Percentiles rank a stretch among this genome's conserved stretches.
phyloP scores from a whole-genome alignment of 257 asterid genomes.

The Solanum medicagineum region DNA sequence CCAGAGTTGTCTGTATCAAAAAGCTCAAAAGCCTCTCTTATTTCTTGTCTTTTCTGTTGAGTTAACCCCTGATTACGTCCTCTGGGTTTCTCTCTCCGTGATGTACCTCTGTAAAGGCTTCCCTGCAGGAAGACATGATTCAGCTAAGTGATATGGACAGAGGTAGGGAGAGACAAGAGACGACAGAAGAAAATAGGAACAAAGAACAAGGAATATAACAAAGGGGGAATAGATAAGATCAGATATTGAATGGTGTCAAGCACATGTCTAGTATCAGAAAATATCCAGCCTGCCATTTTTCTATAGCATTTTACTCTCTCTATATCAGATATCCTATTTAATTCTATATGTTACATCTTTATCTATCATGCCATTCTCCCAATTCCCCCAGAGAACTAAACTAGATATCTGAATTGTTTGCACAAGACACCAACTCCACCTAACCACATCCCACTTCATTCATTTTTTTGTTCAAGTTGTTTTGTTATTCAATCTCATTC shows the following conservation, averaged over 20 bases:
- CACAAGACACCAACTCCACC: not conserved
- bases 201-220: too few species aligned
- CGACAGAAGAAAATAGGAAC: not conserved
- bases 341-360: not conserved
- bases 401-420: not conserved
- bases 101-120: conserved; percentile 35
- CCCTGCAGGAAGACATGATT: conserved; percentile 23
- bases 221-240: not conserved
- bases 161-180: not conserved
- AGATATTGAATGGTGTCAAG: not conserved
- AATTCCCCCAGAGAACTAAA: not conserved
- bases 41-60: conserved; percentile 82
- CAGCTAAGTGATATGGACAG: not conserved
- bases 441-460: not conserved
- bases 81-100: conserved; percentile 60
- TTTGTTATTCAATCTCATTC: not conserved
- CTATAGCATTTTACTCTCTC: not conserved
- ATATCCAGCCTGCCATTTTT: not conserved
- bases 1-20: conserved; percentile 93
- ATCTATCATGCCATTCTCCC: not conserved
- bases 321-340: not conserved
- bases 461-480: not conserved
- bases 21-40: conserved; percentile 79
- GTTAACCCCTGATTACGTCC: conserved; percentile 73
- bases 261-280: not conserved